Evolutionary conservation across 306 rosid genomes (phyloP), one percentile per base, ranked within the genome.

Genomic region (Corylus avellana): DNA sequence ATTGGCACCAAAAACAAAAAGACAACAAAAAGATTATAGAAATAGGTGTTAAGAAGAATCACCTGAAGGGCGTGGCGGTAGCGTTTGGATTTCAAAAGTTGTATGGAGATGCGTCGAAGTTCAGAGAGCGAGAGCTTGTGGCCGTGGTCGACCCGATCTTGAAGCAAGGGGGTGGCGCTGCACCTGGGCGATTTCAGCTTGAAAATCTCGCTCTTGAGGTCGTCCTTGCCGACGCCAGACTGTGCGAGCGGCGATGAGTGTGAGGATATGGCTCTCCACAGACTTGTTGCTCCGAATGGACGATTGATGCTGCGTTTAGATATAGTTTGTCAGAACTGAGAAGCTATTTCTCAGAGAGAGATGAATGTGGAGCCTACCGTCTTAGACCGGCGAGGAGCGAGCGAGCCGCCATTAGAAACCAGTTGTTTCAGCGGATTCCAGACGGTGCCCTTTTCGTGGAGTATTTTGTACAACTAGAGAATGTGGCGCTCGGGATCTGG

Each of bases 31-130:
- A 10, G 4, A 3, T 22, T 32, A 29, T 57, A 39, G 37, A 39
- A 20, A 37, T 49, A 71, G 12, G 12, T 61, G 27, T 17, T 12
- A 46, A 7, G 61, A 25, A 7, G 46, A 69, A 80, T 63, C 8
- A 8, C 97, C 98, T 94, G 83, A 1, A 88, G 89, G 5, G 94
- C 94, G 74, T 88, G 89, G 22, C 75, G 62, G 70, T 84, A 83
- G 81, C 93, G 91, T 56, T 87, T 91, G n/a, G 85, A 82, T 74
- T 83, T 85, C 70, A 85, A 51, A 13, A 92, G 90, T 46, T 74
- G 80, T 47, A 75, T 72, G 78, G 79, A 51, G 76, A 85, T 74
- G 79, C 78, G 63, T 55, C 97, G 92, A 53, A 94, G 92, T 13
- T 87, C 86, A 32, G 77, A 77, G 49, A 50, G 54, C 12, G 94